These are phyloP conservation scores for Glycine tomentella DNA, from an alignment of 306 rosid genomes.

Conservation along the genomic window DNA sequence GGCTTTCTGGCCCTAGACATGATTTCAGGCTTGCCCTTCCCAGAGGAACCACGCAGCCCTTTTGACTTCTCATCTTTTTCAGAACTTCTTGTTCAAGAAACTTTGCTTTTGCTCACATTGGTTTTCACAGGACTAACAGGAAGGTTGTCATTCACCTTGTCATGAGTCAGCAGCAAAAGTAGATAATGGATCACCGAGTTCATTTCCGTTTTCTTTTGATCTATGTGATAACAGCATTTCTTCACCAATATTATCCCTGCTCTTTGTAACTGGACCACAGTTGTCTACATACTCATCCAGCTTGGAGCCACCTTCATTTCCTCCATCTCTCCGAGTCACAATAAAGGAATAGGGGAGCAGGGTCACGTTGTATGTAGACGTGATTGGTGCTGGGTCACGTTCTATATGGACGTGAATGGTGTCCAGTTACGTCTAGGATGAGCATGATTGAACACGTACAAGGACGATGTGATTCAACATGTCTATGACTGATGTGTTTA, in stretches of 20 bases:
- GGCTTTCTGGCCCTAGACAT: slow-evolving; percentile 49
- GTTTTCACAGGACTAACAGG: slow-evolving; percentile 52
- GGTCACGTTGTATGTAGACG: too few species aligned
- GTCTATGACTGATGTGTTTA: too few species aligned
- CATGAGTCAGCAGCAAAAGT: slow-evolving; percentile 52
- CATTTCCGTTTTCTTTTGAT: slow-evolving; percentile 48
- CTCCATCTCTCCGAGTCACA: slow-evolving; percentile 47
- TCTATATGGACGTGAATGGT: too few species aligned
- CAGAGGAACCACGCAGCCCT: slow-evolving; percentile 36
- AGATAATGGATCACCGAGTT: slow-evolving; percentile 49
- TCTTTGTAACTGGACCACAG: slow-evolving; percentile 46
- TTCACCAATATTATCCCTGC: slow-evolving; percentile 51
- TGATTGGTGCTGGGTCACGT: too few species aligned
- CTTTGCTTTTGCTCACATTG: too few species aligned
- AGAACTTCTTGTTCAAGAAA: slow-evolving; percentile 47
- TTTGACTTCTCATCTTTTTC: slow-evolving; percentile 49
- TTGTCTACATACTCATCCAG: slow-evolving; percentile 51
- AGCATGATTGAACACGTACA: too few species aligned
- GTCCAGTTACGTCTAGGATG: too few species aligned
- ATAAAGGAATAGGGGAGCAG: slow-evolving; percentile 67
- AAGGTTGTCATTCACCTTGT: slow-evolving; percentile 45
- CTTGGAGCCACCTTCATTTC: slow-evolving; percentile 54
- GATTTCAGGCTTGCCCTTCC: slow-evolving; percentile 49
- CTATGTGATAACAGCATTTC: slow-evolving; percentile 52
- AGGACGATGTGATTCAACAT: too few species aligned